Evolutionary conservation across 768 basidiomycete genomes (phyloP), one percentile per base, ranked within the genome.

Genomic region (Ephemerocybe angulata): DNA sequence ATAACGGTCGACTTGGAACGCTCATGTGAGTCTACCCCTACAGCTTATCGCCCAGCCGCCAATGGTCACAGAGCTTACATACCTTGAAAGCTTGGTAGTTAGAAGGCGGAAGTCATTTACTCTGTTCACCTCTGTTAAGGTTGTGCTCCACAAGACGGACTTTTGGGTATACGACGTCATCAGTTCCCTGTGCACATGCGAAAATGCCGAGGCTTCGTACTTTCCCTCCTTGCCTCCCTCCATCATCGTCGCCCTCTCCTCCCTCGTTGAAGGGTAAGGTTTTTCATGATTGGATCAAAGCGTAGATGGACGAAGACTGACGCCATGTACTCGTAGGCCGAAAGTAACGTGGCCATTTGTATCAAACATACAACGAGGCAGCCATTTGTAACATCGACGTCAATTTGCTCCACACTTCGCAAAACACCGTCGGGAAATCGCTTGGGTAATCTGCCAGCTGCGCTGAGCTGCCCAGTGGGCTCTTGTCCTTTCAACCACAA

Each of bases 331-430:
- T 31, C 48, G 29, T 31, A 50, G 48, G 29, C n/a, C 8, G 15
- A 11, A 13, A 29, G 30, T 22, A 29, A 29, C 29, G 43, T 46
- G 43, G 43, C 15, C 29, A 17, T 25, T 12, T 52, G 25, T 30
- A 28, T 30, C 51, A 19, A 43, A 25, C 51, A 29, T 41, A 41
- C 51, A 40, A 52, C 38, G 28, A 52, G 51, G 40, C 40, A 35
- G 17, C 15, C 27, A 53, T 50, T 65, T 41, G 60, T 62, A 60
- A 54, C 25, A 22, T 54, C 53, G 53, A 54, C 53, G 53, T 54
- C 53, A 54, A 48, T 27, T n/a, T 22, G 53, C 53, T 54, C 53
- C 53, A 54, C 53, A 54, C 25, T 15, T 46, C 44, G 44, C 29
- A 17, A 46, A 4, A 22, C 37, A 4, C 44, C 46, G 38, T 33